These are phyloP conservation scores for Cardamine resedifolia DNA, from an alignment of 345 rosid species.

Conservation along the genomic window DNA sequence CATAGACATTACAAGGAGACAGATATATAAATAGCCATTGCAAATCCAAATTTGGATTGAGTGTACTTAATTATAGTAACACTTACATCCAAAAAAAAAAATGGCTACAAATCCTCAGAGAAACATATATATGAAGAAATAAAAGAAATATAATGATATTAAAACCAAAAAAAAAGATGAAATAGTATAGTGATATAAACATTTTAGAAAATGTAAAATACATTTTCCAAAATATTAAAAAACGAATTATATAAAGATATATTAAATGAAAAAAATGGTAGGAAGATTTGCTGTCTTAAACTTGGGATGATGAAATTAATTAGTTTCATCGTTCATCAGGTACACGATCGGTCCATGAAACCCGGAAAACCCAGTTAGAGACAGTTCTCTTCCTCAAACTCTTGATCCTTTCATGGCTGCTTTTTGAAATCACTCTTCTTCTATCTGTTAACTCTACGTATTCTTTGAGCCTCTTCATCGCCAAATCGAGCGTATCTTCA, in stretches of 20 bases:
- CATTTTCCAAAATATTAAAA: conserved; percentile 19
- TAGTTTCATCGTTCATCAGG: conserved; percentile 50
- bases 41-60: conserved; percentile 24
- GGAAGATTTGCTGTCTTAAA: conserved; percentile 12
- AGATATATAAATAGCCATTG: conserved; percentile 12
- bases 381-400: conserved; percentile 47
- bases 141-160: neutral
- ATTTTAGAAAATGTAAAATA: conserved; percentile 17
- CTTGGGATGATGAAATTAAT: conserved; percentile 19
- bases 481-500: conserved; percentile 50
- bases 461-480: conserved; percentile 50
- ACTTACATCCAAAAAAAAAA: conserved; percentile 15
- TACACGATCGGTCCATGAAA: conserved; percentile 56
- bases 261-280: neutral
- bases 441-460: conserved; percentile 44
- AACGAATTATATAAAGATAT: neutral
- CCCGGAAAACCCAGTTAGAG: conserved; percentile 70
- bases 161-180: neutral
- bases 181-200: neutral
- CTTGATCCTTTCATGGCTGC: conserved; percentile 44
- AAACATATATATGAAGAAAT: conserved; percentile 2
- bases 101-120: too few relatives aligned
- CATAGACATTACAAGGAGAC: neutral
- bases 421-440: conserved; percentile 28
- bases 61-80: conserved; percentile 24